Evolutionary conservation across 257 asterid genomes (phyloP), one percentile per base, ranked within the genome.

Genomic region (Gentiana dahurica): DNA sequence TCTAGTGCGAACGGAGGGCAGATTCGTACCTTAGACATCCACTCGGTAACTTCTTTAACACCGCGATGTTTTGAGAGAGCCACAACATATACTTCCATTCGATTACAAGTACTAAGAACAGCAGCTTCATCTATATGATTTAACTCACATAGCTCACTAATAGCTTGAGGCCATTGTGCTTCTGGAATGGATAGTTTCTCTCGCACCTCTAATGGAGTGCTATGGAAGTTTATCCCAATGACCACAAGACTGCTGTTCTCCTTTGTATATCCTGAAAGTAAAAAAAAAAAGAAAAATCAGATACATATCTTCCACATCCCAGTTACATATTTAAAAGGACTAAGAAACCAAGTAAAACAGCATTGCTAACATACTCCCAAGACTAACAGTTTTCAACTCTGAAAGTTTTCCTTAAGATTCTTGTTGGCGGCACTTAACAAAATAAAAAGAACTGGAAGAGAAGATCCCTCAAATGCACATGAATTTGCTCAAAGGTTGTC

Each of bases 61-160:
- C 98, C 98, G 45, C 94, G 94, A 58, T 81, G 75, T 67, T 72
- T 86, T 60, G 98, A 83, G n/a, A 87, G 68, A 35, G 94, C 98
- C 60, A 82, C 74, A 4, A 87, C 95, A 52, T 90, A 90, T 71
- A 87, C 79, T 63, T 90, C 96, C 81, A 84, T 72, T 72, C 98
- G 64, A 70, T 90, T 90, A 71, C 98, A 90, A 2, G 98, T 90
- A 61, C 96, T 90, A 46, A 90, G 86, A 68, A 90, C 87, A 38
- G 96, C 98, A 59, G 98, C 98, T 66, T 90, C 98, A 67, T 87
- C 96, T 56, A 90, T 87, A 67, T 87, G 98, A 73, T 82, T 79
- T 50, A 82, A 65, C 49, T 72, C 79, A 66, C 98, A 90, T 1
- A 90, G 73, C 49, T 85, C 95, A 49, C 68, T 71, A 58, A 90